Conservation (phyloP, 257 asterid species). For the Przewalskia tangutica region DNA sequence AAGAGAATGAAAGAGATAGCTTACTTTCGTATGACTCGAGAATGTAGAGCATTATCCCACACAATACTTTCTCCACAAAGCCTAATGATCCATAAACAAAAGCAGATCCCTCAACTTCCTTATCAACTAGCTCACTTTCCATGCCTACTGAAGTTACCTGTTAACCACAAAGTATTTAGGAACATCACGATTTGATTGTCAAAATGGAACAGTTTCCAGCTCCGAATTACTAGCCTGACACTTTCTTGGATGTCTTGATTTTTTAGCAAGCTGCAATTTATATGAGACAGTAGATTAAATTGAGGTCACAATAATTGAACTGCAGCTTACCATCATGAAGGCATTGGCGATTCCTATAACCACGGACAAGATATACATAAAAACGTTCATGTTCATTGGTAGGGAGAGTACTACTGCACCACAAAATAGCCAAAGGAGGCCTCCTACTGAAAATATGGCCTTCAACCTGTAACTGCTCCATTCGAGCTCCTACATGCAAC, state of each 20-base stretch:
- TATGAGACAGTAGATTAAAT: neutral
- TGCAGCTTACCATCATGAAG: constrained; percentile 26
- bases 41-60: constrained; percentile 24
- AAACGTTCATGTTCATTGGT: constrained; percentile 43
- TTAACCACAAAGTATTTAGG: neutral
- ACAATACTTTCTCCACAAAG: constrained; percentile 64
- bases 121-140: constrained; percentile 81
- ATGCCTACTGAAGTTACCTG: constrained; percentile 81
- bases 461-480: constrained; percentile 56
- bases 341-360: constrained; percentile 75
- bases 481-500: constrained; percentile 42
- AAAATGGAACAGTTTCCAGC: neutral
- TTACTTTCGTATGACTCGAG: neutral
- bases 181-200: neutral
- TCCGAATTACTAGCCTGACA: neutral
- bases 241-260: neutral
- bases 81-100: constrained; percentile 85
- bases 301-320: neutral
- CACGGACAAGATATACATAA: constrained; percentile 48
- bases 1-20: neutral
- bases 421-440: constrained; percentile 67
- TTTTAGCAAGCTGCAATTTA: too few species aligned
- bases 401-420: constrained; percentile 54
- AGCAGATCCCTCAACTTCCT: constrained; percentile 74
- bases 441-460: constrained; percentile 52